Evolutionary conservation across 768 basidiomycete genomes (phyloP).

Genomic region (Kwoniella heveanensis): DNA sequence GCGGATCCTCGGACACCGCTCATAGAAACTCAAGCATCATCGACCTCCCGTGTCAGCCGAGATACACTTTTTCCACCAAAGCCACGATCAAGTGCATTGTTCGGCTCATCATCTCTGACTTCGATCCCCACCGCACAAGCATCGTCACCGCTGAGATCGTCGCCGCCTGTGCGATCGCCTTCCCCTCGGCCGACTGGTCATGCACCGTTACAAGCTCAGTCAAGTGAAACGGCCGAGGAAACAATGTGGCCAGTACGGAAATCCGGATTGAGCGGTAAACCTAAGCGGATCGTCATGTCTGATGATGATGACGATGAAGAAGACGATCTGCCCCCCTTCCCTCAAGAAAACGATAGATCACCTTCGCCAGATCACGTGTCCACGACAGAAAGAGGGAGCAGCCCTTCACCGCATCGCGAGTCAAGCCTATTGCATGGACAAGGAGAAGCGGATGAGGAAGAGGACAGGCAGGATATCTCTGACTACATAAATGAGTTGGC

Average conservation of each 20-base stretch:
- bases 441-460: constrained; percentile 6
- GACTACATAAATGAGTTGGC: constrained; percentile 2
- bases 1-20: too few species aligned
- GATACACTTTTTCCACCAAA: not conserved
- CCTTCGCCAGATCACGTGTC: constrained; percentile 7
- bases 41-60: not conserved
- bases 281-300: constrained; percentile 17
- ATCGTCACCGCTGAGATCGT: constrained; percentile 18
- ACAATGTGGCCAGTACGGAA: constrained; percentile 23
- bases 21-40: too few species aligned
- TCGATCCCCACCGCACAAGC: constrained; percentile 14
- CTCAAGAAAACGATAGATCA: constrained; percentile 3
- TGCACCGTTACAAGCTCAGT: constrained; percentile 7
- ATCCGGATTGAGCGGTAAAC: constrained; percentile 22
- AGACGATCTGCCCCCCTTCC: constrained; percentile 8
- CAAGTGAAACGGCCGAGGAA: constrained; percentile 23
- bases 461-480: constrained; percentile 4
- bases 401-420: not conserved
- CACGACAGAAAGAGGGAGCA: constrained; percentile 16
- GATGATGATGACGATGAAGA: constrained; percentile 27
- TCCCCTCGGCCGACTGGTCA: not conserved
- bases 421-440: not conserved
- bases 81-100: not conserved
- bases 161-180: constrained; percentile 5
- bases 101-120: constrained; percentile 9